phyloP scores from a whole-genome alignment of 768 basidiomycete species.

The Amanita muscaria region DNA sequence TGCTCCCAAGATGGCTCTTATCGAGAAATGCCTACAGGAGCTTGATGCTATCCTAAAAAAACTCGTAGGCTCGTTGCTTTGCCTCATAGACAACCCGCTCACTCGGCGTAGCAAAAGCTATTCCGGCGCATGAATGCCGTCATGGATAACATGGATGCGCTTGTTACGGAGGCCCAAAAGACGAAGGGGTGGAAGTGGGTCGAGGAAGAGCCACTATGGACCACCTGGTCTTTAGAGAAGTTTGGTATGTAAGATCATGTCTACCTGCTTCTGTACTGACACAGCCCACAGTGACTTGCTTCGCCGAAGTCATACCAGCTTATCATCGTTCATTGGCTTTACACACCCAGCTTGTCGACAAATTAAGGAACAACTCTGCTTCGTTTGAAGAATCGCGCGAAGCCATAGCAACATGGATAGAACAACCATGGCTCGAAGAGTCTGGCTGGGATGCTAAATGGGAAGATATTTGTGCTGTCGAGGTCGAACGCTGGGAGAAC shows the following conservation, averaged over 20 bases:
- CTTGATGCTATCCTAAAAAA: slow-evolving; percentile 52
- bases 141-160: slow-evolving; percentile 54
- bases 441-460: slow-evolving; percentile 62
- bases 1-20: slow-evolving; percentile 52
- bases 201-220: slow-evolving; percentile 65
- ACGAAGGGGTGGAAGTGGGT: slow-evolving; percentile 68
- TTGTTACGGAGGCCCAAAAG: slow-evolving; percentile 63
- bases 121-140: slow-evolving; percentile 56
- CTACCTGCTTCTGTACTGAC: slow-evolving; percentile 3
- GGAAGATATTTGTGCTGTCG: slow-evolving; percentile 73
- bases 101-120: slow-evolving; percentile 48
- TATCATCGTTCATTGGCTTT: slow-evolving; percentile 60
- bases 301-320: slow-evolving; percentile 47
- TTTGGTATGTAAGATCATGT: slow-evolving; percentile 44
- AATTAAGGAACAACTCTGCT: slow-evolving; percentile 53
- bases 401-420: slow-evolving; percentile 56
- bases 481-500: slow-evolving; percentile 63
- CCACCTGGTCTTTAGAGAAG: slow-evolving; percentile 73
- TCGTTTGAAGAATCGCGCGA: slow-evolving; percentile 64
- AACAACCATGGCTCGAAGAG: slow-evolving; percentile 59
- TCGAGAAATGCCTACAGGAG: slow-evolving; percentile 57
- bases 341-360: slow-evolving; percentile 47
- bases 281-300: slow-evolving; percentile 36
- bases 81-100: background rate
- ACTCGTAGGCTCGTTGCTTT: slow-evolving; percentile 39